Evolutionary conservation across 2,329 filamentous ascomycete species (phyloP), one percentile per base, ranked within the genome.

Genomic region (Nothopassalora personata): DNA sequence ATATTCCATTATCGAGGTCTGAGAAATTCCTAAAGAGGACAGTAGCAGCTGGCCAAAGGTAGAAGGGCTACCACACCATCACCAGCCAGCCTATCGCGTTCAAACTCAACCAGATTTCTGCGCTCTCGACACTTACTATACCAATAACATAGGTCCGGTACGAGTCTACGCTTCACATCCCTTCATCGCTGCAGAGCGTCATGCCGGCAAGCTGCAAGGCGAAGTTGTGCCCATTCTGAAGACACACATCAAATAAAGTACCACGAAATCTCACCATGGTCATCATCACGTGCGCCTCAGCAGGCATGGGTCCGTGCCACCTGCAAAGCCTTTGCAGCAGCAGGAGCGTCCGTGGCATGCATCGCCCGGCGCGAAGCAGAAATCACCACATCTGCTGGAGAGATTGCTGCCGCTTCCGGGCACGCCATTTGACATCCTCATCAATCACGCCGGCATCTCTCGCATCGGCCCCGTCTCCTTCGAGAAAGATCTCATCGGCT

Each of bases 241-340:
- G 33, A 34, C 33, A 34, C 33, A 34, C 8, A 13, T 34, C 33
- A 23, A 9, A 19, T 23, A 23, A 27, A n/a, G 3, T 23, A 9
- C 1, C 1, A 34, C 9, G 8, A 39, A 36, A 10, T 9, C 11
- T 34, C 33, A 34, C 8, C 33, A 34, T 3, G 33, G 4, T 34
- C 48, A 31, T 67, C 10, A 59, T 68, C 23, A 69, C 67, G 6
- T 66, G 67, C 46, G 63, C 61, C 33, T 67, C 66, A 13, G 60
- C 60, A 5, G 63, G 61, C 28, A 53, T 63, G 7, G 63, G 63
- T n/a, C 28, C 61, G 63, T 15, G 53, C 59, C 19, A 65, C 61
- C 28, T 55, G 58, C 13, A 53, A 61, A 46, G 54, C 57, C 9
- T 65, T 60, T 45, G 56, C 59, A 13, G 57, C 53, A 5, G 61